phyloP scores from a whole-genome alignment of 1,139 yeast species.

The Hemisphaericaspora xylofermentans region DNA sequence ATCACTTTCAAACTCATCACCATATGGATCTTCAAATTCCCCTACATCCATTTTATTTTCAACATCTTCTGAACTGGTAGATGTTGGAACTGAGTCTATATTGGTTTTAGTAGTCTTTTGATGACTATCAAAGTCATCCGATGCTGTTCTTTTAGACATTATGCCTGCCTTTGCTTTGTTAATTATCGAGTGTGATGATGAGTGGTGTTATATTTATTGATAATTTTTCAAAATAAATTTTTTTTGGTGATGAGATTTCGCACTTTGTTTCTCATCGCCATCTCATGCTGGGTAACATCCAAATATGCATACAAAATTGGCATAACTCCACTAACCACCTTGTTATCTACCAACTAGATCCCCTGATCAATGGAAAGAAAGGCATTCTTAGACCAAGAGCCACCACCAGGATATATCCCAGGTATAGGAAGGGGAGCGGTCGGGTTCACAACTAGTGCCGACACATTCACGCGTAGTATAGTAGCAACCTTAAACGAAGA shows the following conservation, averaged over 20 bases:
- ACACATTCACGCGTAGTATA: slow-evolving; percentile 53
- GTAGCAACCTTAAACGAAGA: slow-evolving; percentile 30
- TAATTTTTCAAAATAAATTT: slow-evolving; percentile 3
- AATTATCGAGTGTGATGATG: background rate
- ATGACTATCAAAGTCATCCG: slow-evolving; percentile 36
- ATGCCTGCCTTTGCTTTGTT: slow-evolving; percentile 2
- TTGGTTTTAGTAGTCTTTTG: slow-evolving; percentile 33
- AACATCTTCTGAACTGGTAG: slow-evolving; percentile 22
- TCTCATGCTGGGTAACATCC: background rate
- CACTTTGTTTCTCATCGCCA: background rate
- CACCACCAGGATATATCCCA: slow-evolving; percentile 89
- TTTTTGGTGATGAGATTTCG: background rate
- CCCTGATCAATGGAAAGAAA: slow-evolving; percentile 46
- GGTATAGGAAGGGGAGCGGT: slow-evolving; percentile 96
- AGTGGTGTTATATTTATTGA: background rate
- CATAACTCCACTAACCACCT: too few species aligned
- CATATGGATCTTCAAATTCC: slow-evolving; percentile 90
- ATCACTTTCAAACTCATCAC: slow-evolving; percentile 93
- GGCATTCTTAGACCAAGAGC: slow-evolving; percentile 78
- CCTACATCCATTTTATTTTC: slow-evolving; percentile 68
- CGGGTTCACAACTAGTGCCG: slow-evolving; percentile 86
- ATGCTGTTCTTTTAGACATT: slow-evolving; percentile 65
- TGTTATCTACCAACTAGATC: too few species aligned
- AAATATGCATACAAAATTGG: too few species aligned
- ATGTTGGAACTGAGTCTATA: slow-evolving; percentile 27